Base-by-base conservation (phyloP, 2,329 filamentous ascomycete species). In the Penicillium sp. region DNA sequence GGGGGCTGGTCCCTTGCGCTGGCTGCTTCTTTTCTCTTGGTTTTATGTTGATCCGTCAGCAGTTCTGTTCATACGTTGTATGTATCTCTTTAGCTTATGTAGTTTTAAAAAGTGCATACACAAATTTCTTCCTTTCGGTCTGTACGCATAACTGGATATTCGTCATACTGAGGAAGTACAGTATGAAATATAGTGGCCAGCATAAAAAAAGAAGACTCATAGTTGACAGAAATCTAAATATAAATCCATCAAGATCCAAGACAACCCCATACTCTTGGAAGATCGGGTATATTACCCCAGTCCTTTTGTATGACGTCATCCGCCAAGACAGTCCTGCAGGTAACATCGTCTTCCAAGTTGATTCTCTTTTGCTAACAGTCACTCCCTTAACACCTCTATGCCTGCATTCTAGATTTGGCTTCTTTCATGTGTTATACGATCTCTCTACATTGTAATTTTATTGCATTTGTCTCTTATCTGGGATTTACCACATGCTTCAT, bases 1-100 rank as follows among this genome's bases (percentile, higher is more conserved):
- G 70, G 61, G 76, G 77, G 78, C 70, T 65, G 72, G 61, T 51
- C 64, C 58, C 54, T 61, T 41, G 52, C 62, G 57, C 63, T 65
- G 66, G 67, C 61, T 57, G 67, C 51, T 63, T 67, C 52, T 60
- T 53, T 61, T 65, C 57, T 66, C 57, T 36, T 62, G 49, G 23
- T 48, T 54, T 61, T 51, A 55, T 49, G 47, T 59, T 49, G 49
- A 49, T 48, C 48, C 43, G 39, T 61, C 56, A 59, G 45, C 52
- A 61, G 47, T 42, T 57, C 48, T 62, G 59, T 59, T 51, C 29
- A 52, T 53, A 51, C 51, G n/a, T 51, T 62, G 58, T 57, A 56
- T 59, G 59, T 61, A 55, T 51, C 57, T 60, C 47, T 45, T 51
- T 54, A 59, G 54, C 38, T 52, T 48, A 38, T n/a, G 35, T 19